A percentile compares a stretch with the other conserved stretches of the same genome.
phyloP scores from a whole-genome alignment of 192 early-diverging fungal genomes.

The Umbelopsis vinacea region DNA sequence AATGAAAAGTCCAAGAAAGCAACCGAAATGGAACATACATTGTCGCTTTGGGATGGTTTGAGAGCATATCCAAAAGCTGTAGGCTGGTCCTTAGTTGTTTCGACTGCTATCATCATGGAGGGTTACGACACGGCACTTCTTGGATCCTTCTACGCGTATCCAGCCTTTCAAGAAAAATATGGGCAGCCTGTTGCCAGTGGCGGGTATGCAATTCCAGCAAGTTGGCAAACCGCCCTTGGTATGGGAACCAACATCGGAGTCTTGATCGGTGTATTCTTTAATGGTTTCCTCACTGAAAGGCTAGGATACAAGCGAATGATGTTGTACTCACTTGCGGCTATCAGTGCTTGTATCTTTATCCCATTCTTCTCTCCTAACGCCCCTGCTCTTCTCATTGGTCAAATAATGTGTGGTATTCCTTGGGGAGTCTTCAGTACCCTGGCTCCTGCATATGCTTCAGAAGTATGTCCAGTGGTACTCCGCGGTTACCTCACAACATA shows the following conservation, averaged over 20 bases:
- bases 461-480: background rate
- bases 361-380: background rate
- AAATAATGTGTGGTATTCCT: background rate
- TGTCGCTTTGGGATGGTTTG: background rate
- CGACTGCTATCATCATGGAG: conserved; percentile 1
- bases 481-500: conserved; percentile 6
- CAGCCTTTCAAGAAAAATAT: background rate
- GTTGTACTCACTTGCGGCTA: background rate
- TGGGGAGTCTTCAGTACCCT: background rate
- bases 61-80: background rate
- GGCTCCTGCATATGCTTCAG: conserved; percentile 6
- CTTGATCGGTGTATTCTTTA: conserved; percentile 1
- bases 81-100: conserved; percentile 1
- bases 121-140: background rate
- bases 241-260: background rate
- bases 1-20: background rate
- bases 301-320: background rate
- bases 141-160: background rate
- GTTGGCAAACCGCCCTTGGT: background rate
- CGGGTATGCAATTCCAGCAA: background rate
- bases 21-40: background rate
- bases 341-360: background rate
- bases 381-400: background rate
- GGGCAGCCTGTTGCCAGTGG: background rate
- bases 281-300: background rate